phyloP scores from a whole-genome alignment of 169 alveolate genomes.

The Eimeria acervulina region DNA sequence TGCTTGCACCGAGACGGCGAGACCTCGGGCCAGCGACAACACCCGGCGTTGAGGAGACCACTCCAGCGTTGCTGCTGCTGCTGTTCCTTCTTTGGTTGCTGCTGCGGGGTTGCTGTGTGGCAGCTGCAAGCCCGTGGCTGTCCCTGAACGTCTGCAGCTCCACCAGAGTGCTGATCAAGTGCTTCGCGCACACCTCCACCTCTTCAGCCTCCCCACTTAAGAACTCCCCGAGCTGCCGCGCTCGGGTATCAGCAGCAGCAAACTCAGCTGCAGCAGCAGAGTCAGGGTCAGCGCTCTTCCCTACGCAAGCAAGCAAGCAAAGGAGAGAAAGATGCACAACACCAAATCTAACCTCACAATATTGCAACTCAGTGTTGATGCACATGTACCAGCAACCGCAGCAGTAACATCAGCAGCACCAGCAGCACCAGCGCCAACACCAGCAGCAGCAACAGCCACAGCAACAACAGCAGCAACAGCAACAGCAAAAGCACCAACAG shows the following conservation, averaged over 20 bases:
- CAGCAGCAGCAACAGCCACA: neutral
- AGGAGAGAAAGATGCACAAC: neutral
- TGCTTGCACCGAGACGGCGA: no score
- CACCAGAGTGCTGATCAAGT: neutral
- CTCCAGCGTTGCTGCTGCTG: slow-evolving; percentile 5
- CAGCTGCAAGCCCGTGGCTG: neutral
- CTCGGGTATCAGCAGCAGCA: neutral
- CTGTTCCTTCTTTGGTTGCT: neutral
- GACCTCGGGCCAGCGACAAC: neutral
- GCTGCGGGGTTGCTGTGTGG: neutral
- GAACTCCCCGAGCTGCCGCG: slow-evolving; percentile 30
- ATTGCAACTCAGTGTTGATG: neutral
- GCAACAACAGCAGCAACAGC: no score
- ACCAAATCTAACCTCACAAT: no score
- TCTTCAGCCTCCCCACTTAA: neutral
- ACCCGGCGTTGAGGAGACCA: neutral
- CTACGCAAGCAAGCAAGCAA: neutral
- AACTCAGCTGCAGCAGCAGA: slow-evolving; percentile 7
- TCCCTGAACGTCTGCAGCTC: neutral
- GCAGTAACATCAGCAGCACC: neutral
- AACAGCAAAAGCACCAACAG: neutral
- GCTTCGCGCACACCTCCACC: neutral
- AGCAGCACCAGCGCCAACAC: neutral
- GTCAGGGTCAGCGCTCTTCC: neutral
- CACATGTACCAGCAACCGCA: neutral